Evolutionary conservation across 225 moss, liverwort and hornwort genomes (phyloP).

Genomic region (Marchantia polymorpha): DNA sequence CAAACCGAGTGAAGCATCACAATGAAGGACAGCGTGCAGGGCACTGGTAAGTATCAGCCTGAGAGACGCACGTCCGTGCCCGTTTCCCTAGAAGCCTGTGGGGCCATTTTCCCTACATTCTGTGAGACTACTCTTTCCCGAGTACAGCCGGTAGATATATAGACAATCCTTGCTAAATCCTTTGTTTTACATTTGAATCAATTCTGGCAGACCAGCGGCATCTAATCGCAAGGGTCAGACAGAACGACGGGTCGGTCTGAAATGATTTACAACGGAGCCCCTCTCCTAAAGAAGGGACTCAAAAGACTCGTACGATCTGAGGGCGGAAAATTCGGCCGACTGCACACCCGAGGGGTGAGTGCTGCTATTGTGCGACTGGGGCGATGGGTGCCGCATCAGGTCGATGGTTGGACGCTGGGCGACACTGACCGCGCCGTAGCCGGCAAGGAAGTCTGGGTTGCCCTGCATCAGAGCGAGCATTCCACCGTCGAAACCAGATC

Average conservation of each 20-base stretch:
- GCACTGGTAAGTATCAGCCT: too few relatives aligned
- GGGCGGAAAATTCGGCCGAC: slow-evolving; percentile 36
- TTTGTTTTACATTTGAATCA: background rate
- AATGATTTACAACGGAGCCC: background rate
- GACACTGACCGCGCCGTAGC: slow-evolving; percentile 25
- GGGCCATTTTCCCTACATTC: background rate
- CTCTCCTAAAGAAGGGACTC: background rate
- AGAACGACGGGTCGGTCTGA: background rate
- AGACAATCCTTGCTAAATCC: slow-evolving; percentile 4
- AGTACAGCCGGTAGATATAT: slow-evolving; percentile 1
- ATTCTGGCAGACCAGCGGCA: slow-evolving; percentile 5
- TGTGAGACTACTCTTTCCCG: background rate
- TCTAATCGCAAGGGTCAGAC: background rate
- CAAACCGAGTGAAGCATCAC: background rate
- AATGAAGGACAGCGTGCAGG: background rate
- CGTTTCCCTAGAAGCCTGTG: background rate
- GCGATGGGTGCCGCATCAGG: slow-evolving; percentile 51
- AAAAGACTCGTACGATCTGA: slow-evolving; percentile 39
- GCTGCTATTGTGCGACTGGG: slow-evolving; percentile 33
- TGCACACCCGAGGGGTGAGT: slow-evolving; percentile 27
- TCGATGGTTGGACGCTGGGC: slow-evolving; percentile 49
- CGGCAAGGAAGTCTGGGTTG: slow-evolving; percentile 31
- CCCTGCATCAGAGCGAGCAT: slow-evolving; percentile 54
- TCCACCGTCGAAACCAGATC: slow-evolving; percentile 29
- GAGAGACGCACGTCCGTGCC: too few relatives aligned